These are phyloP conservation scores for Cladosporium sp. DNA, from an alignment of 2,329 filamentous ascomycete species.

Conservation along the genomic window DNA sequence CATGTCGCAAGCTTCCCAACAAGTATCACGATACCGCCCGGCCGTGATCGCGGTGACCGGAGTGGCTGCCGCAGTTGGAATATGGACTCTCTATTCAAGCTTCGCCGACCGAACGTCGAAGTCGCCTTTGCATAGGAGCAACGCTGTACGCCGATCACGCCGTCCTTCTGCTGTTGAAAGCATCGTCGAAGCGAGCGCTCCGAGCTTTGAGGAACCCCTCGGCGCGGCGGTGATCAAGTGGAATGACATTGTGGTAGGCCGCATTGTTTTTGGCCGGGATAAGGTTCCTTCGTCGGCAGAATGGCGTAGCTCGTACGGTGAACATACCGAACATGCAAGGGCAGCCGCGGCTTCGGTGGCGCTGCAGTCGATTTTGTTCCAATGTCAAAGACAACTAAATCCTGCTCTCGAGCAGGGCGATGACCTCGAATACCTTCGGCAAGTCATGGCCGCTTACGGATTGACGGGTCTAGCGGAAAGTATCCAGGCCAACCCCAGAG, in stretches of 20 bases:
- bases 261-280: conserved; percentile 3
- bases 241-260: background rate
- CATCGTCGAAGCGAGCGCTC: background rate
- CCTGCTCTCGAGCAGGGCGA: background rate
- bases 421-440: background rate
- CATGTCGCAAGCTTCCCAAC: conserved; percentile 7
- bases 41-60: conserved; percentile 52
- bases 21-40: conserved; percentile 35
- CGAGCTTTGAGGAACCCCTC: conserved; percentile 12
- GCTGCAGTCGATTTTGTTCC: background rate
- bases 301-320: background rate
- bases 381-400: background rate
- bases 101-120: conserved; percentile 26
- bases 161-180: background rate
- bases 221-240: background rate
- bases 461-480: background rate
- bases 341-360: background rate
- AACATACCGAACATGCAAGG: background rate
- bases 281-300: conserved; percentile 1
- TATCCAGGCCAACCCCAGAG: background rate
- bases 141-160: conserved; percentile 53
- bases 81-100: conserved; percentile 53
- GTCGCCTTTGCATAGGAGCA: conserved; percentile 54
- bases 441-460: background rate
- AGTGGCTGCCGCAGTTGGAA: conserved; percentile 50